These are phyloP conservation scores for Spatholobus suberectus DNA, from an alignment of 306 rosid species.

Conservation along the genomic window DNA sequence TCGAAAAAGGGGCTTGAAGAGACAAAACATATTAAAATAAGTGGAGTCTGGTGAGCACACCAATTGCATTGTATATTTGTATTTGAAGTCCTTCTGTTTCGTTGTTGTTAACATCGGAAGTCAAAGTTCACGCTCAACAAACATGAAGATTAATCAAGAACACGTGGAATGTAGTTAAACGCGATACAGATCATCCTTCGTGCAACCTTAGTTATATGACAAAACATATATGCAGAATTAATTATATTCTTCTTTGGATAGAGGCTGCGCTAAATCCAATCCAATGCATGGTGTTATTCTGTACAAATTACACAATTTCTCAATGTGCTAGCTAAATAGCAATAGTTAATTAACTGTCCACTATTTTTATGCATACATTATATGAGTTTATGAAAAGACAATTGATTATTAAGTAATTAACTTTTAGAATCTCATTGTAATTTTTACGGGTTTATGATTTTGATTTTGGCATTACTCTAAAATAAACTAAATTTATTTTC, in stretches of 20 bases:
- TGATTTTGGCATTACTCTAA: not conserved
- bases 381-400: not conserved
- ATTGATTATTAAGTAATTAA: not conserved
- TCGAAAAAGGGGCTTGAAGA: not conserved
- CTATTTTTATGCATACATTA: not conserved
- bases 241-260: not conserved
- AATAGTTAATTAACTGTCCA: not conserved
- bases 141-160: not conserved
- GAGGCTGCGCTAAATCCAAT: not conserved
- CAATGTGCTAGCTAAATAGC: too few relatives aligned
- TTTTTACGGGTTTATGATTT: not conserved
- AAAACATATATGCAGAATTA: not conserved
- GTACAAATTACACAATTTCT: not conserved
- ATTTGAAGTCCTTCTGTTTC: not conserved
- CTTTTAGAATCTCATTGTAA: not conserved
- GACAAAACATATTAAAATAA: not conserved
- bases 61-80: not conserved
- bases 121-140: not conserved
- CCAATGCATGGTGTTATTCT: not conserved
- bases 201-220: slow-evolving; percentile 14
- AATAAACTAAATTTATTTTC: not conserved
- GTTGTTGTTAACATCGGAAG: not conserved
- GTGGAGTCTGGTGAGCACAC: not conserved
- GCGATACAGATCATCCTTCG: not conserved
- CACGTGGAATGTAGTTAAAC: not conserved